Evolutionary conservation across 2,329 filamentous ascomycete species (phyloP), one percentile per base, ranked within the genome.

Genomic region (Colletotrichum sp.): DNA sequence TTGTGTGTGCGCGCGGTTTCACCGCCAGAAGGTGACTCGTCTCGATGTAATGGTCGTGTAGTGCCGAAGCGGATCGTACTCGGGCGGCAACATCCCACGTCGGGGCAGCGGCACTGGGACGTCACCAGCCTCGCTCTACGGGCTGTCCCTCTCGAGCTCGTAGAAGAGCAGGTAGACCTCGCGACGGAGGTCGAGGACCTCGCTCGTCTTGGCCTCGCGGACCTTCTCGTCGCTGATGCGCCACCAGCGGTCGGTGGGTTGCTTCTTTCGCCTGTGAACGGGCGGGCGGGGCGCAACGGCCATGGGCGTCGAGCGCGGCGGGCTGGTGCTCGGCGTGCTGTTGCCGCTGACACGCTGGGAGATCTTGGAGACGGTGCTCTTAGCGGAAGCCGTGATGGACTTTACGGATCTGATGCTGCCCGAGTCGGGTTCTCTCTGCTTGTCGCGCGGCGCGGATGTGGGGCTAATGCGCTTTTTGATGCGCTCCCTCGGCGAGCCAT

Each of bases 131-230:
- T 77, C 68, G 60, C 76, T 78, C 74, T 76, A 76, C 74, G 74
- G 66, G 48, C 65, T 67, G 36, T 85, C 84, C 79, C 88, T 89
- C 78, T 96, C 94, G 80, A 98, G 87, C 87, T 99, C 96, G 85
- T 99, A 99, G 84, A 99, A 99, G 68, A 99, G 85, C 82, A 99
- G 87, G 84, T 99, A 99, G 1, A 99, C 96, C 85, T 99, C 97
- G 81, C 93, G 94, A 85, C 98, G 96, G 96, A 98, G 98, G 9
- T 93, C 92, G 74, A 99, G 84, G 8, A 99, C 95, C 79, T 99
- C 97, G 71, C 90, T 92, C 7, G 96, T 99, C 87, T 96, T 98
- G 79, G 95, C 94, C 85, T 99, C 96, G 82, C 96, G 97, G 81
- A 99, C 92, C 85, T 98, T 98, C 79, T 99, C 97, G 83, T 99